Evolutionary conservation across 352 stramenopile genomes (phyloP).

Genomic region (Pythium insidiosum): DNA sequence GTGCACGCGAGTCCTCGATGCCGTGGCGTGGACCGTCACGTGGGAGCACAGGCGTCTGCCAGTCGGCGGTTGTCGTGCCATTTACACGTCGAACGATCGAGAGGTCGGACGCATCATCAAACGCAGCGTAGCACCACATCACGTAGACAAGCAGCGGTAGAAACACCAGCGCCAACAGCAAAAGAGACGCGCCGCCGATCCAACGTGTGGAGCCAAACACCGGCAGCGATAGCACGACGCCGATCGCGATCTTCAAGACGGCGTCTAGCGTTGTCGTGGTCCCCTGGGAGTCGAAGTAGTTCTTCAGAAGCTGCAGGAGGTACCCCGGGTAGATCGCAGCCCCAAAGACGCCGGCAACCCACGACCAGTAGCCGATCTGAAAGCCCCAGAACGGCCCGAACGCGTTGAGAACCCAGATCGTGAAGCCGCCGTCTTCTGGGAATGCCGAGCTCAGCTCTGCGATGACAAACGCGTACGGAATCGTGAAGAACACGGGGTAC

Average conservation of each 20-base stretch:
- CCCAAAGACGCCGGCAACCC: slow-evolving; percentile 51
- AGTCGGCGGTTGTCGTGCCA: not conserved
- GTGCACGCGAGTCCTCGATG: slow-evolving; percentile 40
- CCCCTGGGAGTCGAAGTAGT: not conserved
- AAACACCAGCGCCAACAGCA: slow-evolving; percentile 58
- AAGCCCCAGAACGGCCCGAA: slow-evolving; percentile 75
- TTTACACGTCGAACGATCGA: not conserved
- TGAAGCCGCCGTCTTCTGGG: slow-evolving; percentile 59
- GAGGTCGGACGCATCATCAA: slow-evolving; percentile 2
- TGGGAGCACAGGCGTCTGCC: not conserved
- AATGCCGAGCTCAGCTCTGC: slow-evolving; percentile 83
- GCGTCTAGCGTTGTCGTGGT: not conserved
- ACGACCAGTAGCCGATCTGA: slow-evolving; percentile 49
- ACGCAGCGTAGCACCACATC: slow-evolving; percentile 2
- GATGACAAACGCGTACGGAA: slow-evolving; percentile 81
- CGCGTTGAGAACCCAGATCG: slow-evolving; percentile 79
- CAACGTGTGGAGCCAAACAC: slow-evolving; percentile 33
- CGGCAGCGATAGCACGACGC: slow-evolving; percentile 22
- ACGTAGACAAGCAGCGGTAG: slow-evolving; percentile 61
- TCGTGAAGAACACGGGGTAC: slow-evolving; percentile 70
- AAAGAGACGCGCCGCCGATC: slow-evolving; percentile 45
- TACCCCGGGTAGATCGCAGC: slow-evolving; percentile 81
- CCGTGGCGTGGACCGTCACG: slow-evolving; percentile 9
- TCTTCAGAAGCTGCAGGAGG: slow-evolving; percentile 3
- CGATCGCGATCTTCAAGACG: slow-evolving; percentile 18